Percentiles rank a stretch among this genome's conserved stretches.
phyloP scores from a whole-genome alignment of 257 asterid species.

The Solanum stenotomum region DNA sequence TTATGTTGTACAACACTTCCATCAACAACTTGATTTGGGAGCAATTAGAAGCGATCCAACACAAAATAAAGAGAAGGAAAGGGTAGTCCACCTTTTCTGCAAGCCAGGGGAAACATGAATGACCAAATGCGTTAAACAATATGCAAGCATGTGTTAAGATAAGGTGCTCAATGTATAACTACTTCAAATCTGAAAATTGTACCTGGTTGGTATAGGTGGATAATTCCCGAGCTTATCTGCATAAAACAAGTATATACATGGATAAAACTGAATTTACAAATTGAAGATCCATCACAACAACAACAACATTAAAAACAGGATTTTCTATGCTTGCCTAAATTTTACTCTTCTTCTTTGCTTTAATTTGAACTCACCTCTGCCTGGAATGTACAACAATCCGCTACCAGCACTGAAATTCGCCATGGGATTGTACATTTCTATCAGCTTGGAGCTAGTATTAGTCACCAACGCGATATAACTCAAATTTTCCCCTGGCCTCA shows the following conservation, averaged over 20 bases:
- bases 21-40: neutral
- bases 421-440: neutral
- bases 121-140: neutral
- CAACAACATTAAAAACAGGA: too few relatives aligned
- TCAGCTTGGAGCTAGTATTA: neutral
- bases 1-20: conserved; percentile 3
- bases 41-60: neutral
- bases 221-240: neutral
- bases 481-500: conserved; percentile 1
- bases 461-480: neutral
- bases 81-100: conserved; percentile 59
- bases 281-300: too few relatives aligned
- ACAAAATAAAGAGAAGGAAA: neutral
- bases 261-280: too few relatives aligned
- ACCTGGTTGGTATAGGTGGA: neutral
- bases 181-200: neutral
- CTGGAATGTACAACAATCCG: neutral
- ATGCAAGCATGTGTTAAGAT: neutral
- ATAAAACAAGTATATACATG: too few relatives aligned
- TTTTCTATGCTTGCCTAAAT: too few relatives aligned
- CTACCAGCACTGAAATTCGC: neutral
- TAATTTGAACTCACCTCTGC: neutral
- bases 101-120: conserved; percentile 3
- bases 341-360: neutral
- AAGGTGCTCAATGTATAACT: neutral